A percentile compares a stretch with the other conserved stretches of the same genome.
phyloP scores from a whole-genome alignment of 257 asterid species.

The Coffea canephora region DNA sequence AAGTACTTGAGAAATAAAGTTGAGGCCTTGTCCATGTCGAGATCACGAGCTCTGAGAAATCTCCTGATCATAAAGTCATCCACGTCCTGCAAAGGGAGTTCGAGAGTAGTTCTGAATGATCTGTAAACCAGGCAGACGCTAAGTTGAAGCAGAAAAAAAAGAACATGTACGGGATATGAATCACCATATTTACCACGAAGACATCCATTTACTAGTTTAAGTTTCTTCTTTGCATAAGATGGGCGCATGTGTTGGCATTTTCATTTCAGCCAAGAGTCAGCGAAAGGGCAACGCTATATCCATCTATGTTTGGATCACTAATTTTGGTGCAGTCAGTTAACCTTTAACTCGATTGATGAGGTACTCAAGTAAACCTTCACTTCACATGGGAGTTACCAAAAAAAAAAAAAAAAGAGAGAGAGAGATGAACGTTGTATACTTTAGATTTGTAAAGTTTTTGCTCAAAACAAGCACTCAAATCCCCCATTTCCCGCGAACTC shows the following conservation, averaged over 20 bases:
- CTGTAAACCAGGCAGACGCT: no score
- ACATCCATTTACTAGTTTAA: background rate
- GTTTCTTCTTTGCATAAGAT: background rate
- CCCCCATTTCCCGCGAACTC: background rate
- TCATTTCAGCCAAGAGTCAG: no score
- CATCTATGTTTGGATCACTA: no score
- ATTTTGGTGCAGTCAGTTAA: no score
- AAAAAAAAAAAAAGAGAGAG: no score
- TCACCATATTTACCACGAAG: background rate
- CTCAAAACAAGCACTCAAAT: background rate
- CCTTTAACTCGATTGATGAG: background rate
- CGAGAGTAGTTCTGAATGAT: no score
- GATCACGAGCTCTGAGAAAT: constrained; percentile 89
- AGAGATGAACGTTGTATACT: background rate
- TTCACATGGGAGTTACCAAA: no score
- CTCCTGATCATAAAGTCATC: constrained; percentile 81
- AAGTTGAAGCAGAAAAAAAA: no score
- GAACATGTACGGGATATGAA: background rate
- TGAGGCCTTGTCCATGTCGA: constrained; percentile 80
- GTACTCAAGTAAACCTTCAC: background rate
- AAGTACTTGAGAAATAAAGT: constrained; percentile 64
- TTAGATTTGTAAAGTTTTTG: background rate
- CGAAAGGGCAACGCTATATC: no score
- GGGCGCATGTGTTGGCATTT: background rate
- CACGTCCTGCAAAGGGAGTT: constrained; percentile 41